Percentiles rank a stretch among this genome's conserved stretches.
These are phyloP conservation scores for Aspergillus ustus DNA, from an alignment of 2,329 filamentous ascomycete genomes.

Conservation along the genomic window DNA sequence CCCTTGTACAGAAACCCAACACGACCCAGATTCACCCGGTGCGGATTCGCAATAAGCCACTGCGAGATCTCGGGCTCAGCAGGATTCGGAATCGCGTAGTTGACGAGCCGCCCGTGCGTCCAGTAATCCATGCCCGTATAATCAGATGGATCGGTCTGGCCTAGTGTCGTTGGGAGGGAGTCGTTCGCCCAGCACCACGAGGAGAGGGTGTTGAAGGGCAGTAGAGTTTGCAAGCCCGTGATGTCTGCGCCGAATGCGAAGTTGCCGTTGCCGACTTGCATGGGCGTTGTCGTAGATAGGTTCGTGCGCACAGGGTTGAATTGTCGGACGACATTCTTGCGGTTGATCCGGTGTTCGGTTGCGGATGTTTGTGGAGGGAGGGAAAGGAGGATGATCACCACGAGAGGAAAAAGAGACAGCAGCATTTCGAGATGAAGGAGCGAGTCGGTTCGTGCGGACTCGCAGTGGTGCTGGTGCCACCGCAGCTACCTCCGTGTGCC, in stretches of 20 bases:
- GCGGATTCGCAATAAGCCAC: slow-evolving; percentile 61
- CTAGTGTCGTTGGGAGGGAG: slow-evolving; percentile 43
- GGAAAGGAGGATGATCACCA: too few relatives aligned
- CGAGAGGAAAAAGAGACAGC: too few relatives aligned
- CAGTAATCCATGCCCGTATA: slow-evolving; percentile 51
- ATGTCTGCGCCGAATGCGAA: slow-evolving; percentile 55
- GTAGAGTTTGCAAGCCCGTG: slow-evolving; percentile 52
- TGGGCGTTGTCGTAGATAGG: slow-evolving; percentile 56
- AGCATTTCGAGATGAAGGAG: too few relatives aligned
- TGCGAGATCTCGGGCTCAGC: slow-evolving; percentile 50
- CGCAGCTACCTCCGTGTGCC: too few relatives aligned
- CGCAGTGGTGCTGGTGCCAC: too few relatives aligned
- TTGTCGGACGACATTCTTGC: slow-evolving; percentile 17
- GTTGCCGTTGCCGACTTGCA: slow-evolving; percentile 56
- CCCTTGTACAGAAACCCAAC: slow-evolving; percentile 51
- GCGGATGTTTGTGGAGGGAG: too few relatives aligned
- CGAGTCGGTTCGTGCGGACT: too few relatives aligned
- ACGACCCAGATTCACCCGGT: slow-evolving; percentile 56
- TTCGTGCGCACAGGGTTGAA: slow-evolving; percentile 56
- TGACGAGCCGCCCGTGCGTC: slow-evolving; percentile 50
- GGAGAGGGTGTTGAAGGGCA: slow-evolving; percentile 48
- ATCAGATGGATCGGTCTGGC: slow-evolving; percentile 40
- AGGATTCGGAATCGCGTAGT: slow-evolving; percentile 50
- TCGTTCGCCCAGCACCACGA: slow-evolving; percentile 55
- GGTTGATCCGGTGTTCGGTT: too few relatives aligned